Percentiles rank a stretch among this genome's conserved stretches.
Conservation (phyloP, 306 rosid genomes). For the Myrica gale region DNA sequence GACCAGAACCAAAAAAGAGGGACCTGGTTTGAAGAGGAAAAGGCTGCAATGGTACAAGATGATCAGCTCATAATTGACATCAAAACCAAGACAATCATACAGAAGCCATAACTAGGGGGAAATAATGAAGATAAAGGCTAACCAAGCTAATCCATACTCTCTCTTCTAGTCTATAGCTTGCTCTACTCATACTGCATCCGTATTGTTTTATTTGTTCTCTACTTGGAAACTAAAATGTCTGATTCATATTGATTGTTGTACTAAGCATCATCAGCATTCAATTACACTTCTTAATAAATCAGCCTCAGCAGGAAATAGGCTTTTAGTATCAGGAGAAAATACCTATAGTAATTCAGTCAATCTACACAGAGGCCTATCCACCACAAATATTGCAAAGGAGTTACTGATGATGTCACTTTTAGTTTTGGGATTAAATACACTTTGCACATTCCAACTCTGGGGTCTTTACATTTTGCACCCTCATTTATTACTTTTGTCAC, state of each 20-base stretch:
- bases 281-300: background rate
- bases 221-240: background rate
- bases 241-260: background rate
- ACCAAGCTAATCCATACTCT: background rate
- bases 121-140: background rate
- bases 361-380: background rate
- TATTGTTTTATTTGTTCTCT: background rate
- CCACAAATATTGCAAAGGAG: background rate
- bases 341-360: background rate
- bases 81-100: slow-evolving; percentile 13
- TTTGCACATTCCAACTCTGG: too few species aligned
- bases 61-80: slow-evolving; percentile 17
- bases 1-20: slow-evolving; percentile 63
- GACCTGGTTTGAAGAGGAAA: slow-evolving; percentile 83
- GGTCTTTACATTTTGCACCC: too few species aligned
- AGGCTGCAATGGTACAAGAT: slow-evolving; percentile 63
- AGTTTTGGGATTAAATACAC: too few species aligned
- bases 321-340: slow-evolving; percentile 2
- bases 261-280: background rate
- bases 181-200: background rate
- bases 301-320: background rate
- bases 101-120: slow-evolving; percentile 6
- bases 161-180: background rate
- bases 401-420: background rate
- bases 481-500: too few species aligned